These are phyloP conservation scores for Trebouxiophyceae sp. DNA, from an alignment of 163 green algal species.

Conservation along the genomic window DNA sequence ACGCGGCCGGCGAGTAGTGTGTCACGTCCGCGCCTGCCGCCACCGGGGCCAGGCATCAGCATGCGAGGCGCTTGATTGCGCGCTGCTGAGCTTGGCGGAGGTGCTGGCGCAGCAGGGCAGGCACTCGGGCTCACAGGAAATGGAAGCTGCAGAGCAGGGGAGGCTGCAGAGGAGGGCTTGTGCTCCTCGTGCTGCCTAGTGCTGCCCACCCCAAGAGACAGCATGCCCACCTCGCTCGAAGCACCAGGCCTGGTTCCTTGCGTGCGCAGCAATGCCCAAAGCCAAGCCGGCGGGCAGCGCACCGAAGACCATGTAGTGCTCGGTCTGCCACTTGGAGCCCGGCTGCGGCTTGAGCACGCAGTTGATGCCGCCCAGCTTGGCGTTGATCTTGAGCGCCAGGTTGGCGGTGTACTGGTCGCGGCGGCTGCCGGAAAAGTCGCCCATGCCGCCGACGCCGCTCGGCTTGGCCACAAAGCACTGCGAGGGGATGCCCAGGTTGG, in stretches of 20 bases:
- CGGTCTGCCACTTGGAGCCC: slow-evolving; percentile 1
- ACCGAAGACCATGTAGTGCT: slow-evolving; percentile 23
- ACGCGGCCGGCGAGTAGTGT: too few relatives aligned
- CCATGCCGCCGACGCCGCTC: slow-evolving; percentile 2
- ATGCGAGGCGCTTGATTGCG: background rate
- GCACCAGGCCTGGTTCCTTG: background rate
- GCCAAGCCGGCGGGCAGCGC: background rate
- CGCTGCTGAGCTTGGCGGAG: background rate
- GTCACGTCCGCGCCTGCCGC: slow-evolving; percentile 20
- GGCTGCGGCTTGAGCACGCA: background rate
- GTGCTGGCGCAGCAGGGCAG: background rate
- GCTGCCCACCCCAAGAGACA: too few relatives aligned
- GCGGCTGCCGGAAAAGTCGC: background rate
- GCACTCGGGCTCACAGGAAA: background rate
- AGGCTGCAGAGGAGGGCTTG: background rate
- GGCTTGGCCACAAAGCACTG: slow-evolving; percentile 22
- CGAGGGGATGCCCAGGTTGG: slow-evolving; percentile 27
- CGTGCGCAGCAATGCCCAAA: background rate
- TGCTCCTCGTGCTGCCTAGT: too few relatives aligned
- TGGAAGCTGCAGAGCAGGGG: background rate
- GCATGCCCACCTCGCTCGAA: background rate
- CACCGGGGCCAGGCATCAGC: background rate
- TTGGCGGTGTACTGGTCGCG: slow-evolving; percentile 31
- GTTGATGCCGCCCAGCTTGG: slow-evolving; percentile 23
- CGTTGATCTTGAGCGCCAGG: slow-evolving; percentile 35